Conservation (phyloP, 345 rosid genomes). For the Cardiospermum halicacabum region DNA sequence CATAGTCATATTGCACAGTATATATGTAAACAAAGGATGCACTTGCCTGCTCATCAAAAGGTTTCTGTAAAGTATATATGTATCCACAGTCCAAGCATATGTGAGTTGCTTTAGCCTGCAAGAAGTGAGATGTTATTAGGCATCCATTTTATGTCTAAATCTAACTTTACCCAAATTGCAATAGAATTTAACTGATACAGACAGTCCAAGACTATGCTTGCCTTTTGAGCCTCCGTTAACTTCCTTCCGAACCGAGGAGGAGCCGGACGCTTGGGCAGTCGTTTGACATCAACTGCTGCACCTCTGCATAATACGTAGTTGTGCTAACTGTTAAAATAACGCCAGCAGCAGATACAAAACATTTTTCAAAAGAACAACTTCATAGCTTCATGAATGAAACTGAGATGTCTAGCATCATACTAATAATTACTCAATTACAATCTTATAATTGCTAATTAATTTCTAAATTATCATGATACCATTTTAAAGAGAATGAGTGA, state of each 20-base stretch:
- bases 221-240: constrained; percentile 90
- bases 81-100: constrained; percentile 95
- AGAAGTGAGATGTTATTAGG: constrained; percentile 14
- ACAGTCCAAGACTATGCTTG: constrained; percentile 7
- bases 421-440: too few relatives aligned
- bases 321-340: not conserved
- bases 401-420: too few relatives aligned
- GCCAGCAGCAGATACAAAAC: not conserved
- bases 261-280: constrained; percentile 85
- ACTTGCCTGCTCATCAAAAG: constrained; percentile 85
- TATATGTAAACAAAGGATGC: not conserved
- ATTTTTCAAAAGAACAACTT: not conserved
- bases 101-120: constrained; percentile 90
- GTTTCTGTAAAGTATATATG: constrained; percentile 68
- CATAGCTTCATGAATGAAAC: not conserved
- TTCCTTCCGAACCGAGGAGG: constrained; percentile 97
- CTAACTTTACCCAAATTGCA: not conserved
- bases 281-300: constrained; percentile 79
- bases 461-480: too few relatives aligned
- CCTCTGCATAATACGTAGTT: constrained; percentile 47
- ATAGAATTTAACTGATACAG: not conserved
- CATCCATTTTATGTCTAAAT: not conserved
- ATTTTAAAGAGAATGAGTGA: too few relatives aligned
- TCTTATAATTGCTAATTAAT: too few relatives aligned
- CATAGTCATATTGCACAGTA: too few relatives aligned